Evolutionary conservation across 495 filamentous ascomycete genomes (phyloP).

Genomic region (Sporormia fimetaria): DNA sequence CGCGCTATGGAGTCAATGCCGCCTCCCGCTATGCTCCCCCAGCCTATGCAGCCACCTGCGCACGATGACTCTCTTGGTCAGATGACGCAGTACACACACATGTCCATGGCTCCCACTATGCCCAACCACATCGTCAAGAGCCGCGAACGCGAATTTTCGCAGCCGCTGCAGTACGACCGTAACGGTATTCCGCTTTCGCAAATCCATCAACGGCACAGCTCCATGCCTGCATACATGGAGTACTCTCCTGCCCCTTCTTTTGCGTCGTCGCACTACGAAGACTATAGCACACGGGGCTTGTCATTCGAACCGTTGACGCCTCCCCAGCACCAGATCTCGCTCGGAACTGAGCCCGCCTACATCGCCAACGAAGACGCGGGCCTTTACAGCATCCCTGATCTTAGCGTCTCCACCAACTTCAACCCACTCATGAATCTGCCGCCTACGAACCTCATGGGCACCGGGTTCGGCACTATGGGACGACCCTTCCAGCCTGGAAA

Average conservation of each 20-base stretch:
- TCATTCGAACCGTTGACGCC: conserved; percentile 95
- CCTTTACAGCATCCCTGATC: conserved; percentile 86
- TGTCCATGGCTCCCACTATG: conserved; percentile 34
- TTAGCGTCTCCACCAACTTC: conserved; percentile 46
- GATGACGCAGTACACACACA: conserved; percentile 46
- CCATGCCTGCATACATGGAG: conserved; percentile 95
- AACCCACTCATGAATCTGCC: conserved; percentile 86
- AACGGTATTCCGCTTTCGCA: conserved; percentile 76
- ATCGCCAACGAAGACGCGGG: conserved; percentile 96
- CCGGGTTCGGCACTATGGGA: conserved; percentile 55
- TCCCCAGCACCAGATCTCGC: conserved; percentile 70
- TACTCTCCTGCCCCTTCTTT: conserved; percentile 97
- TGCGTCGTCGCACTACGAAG: conserved; percentile 90
- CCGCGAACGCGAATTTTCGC: conserved; percentile 53
- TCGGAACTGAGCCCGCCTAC: conserved; percentile 82
- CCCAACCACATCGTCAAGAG: conserved; percentile 60
- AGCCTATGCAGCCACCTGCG: conserved; percentile 59
- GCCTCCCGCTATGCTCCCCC: conserved; percentile 62
- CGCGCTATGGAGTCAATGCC: conserved; percentile 82
- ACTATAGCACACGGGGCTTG: conserved; percentile 91
- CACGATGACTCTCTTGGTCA: conserved; percentile 61
- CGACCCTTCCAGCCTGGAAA: conserved; percentile 64
- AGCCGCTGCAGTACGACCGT: conserved; percentile 71
- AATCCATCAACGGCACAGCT: conserved; percentile 80
- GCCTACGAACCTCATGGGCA: conserved; percentile 67